phyloP scores from a whole-genome alignment of 257 asterid genomes.

The Paraleonurus japonicus region DNA sequence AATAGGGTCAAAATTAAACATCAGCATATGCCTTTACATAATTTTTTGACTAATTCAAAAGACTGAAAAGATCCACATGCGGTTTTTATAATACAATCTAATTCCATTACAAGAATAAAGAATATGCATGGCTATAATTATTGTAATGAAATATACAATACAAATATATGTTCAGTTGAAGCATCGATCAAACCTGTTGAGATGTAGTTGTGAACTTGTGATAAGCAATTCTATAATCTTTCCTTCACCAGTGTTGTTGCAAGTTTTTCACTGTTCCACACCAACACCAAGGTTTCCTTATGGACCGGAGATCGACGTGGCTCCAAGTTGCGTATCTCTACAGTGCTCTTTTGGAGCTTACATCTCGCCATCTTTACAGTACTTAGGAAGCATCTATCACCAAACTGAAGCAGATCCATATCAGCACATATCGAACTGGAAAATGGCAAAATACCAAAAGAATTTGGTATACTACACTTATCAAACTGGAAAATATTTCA shows the following conservation, averaged over 20 bases:
- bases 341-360: conserved; percentile 42
- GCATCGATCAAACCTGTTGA: neutral
- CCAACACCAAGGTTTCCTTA: conserved; percentile 62
- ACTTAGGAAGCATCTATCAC: conserved; percentile 56
- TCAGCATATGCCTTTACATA: neutral
- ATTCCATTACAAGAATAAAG: neutral
- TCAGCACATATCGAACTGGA: too few species aligned
- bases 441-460: too few species aligned
- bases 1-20: neutral
- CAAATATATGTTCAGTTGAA: neutral
- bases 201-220: neutral
- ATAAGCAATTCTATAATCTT: conserved; percentile 47
- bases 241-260: conserved; percentile 68
- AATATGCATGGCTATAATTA: neutral
- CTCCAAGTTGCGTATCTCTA: conserved; percentile 32
- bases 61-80: neutral
- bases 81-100: neutral
- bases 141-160: neutral
- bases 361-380: conserved; percentile 75
- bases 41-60: neutral
- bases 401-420: conserved; percentile 42
- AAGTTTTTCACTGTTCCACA: conserved; percentile 60
- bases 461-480: too few species aligned
- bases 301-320: conserved; percentile 57
- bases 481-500: too few species aligned